Conservation (phyloP, 2,329 filamentous ascomycete genomes). For the Fusarium multiceps region DNA sequence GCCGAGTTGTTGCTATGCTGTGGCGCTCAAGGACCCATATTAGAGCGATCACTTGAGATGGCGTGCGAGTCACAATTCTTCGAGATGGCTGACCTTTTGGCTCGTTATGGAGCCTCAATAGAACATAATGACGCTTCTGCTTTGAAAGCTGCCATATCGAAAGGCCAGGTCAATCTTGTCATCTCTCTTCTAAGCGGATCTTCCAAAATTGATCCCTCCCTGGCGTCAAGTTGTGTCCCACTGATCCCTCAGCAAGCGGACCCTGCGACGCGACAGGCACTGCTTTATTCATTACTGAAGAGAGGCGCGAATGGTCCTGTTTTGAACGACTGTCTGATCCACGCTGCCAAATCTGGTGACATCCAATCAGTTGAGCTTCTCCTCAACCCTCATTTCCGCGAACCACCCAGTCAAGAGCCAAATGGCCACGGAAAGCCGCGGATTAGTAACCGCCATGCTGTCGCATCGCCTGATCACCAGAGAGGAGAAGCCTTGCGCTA, state of each 20-base stretch:
- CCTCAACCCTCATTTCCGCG: slow-evolving; percentile 60
- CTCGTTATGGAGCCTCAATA: slow-evolving; percentile 64
- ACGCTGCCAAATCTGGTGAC: slow-evolving; percentile 62
- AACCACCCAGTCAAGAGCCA: slow-evolving; percentile 36
- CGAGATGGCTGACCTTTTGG: slow-evolving; percentile 66
- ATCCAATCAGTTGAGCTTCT: slow-evolving; percentile 60
- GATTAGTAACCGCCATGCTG: slow-evolving; percentile 58
- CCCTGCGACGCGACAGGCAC: slow-evolving; percentile 57
- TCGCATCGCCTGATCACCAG: slow-evolving; percentile 64
- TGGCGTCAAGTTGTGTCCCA: slow-evolving; percentile 63
- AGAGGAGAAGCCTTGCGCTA: slow-evolving; percentile 62
- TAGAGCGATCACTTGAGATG: slow-evolving; percentile 60
- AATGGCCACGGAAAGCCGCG: slow-evolving; percentile 42
- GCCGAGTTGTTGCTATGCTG: slow-evolving; percentile 68
- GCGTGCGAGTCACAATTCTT: slow-evolving; percentile 63
- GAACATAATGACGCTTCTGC: slow-evolving; percentile 64
- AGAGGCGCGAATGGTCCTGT: slow-evolving; percentile 62
- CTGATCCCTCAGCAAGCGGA: slow-evolving; percentile 60
- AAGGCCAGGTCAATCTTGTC: slow-evolving; percentile 59
- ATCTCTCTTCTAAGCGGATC: slow-evolving; percentile 59
- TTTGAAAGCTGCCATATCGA: slow-evolving; percentile 60
- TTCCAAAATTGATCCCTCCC: slow-evolving; percentile 55
- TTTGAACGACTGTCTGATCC: slow-evolving; percentile 62
- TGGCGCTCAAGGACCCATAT: slow-evolving; percentile 64
- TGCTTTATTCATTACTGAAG: slow-evolving; percentile 60